Evolutionary conservation across 2,329 filamentous ascomycete genomes (phyloP).

Genomic region (Knoxdaviesia proteae): DNA sequence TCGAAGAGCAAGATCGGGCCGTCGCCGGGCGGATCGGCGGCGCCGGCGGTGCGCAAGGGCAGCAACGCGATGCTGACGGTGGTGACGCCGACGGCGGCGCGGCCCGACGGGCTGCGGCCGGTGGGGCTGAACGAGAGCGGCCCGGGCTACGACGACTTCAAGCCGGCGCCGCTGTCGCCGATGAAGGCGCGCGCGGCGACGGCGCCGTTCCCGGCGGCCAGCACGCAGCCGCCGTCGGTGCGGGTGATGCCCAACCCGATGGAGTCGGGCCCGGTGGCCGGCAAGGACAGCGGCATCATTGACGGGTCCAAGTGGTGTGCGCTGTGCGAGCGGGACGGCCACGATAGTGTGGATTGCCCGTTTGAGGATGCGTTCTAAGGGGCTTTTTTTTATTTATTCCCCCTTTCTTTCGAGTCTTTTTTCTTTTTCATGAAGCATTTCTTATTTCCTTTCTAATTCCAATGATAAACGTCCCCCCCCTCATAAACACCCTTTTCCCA

Average conservation of each 20-base stretch:
- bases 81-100: background rate
- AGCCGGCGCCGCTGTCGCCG: constrained; percentile 34
- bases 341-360: constrained; percentile 88
- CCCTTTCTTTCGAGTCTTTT: background rate
- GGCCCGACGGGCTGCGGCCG: constrained; percentile 15
- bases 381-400: background rate
- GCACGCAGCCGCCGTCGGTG: constrained; percentile 13
- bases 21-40: constrained; percentile 2
- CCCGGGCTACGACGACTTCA: constrained; percentile 17
- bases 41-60: background rate
- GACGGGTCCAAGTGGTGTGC: constrained; percentile 92
- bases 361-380: constrained; percentile 59
- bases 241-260: constrained; percentile 37
- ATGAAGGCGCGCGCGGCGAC: constrained; percentile 19
- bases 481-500: background rate
- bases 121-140: constrained; percentile 7
- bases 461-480: too few relatives aligned
- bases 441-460: background rate
- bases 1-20: constrained; percentile 8
- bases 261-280: constrained; percentile 49
- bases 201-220: constrained; percentile 11
- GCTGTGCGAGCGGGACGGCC: constrained; percentile 84
- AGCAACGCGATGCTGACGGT: constrained; percentile 5
- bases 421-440: background rate
- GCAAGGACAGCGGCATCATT: constrained; percentile 57